Percentiles rank a stretch among this genome's conserved stretches.
Conservation (phyloP, 1,139 yeast species). For the Hyphopichia khmerensis region DNA sequence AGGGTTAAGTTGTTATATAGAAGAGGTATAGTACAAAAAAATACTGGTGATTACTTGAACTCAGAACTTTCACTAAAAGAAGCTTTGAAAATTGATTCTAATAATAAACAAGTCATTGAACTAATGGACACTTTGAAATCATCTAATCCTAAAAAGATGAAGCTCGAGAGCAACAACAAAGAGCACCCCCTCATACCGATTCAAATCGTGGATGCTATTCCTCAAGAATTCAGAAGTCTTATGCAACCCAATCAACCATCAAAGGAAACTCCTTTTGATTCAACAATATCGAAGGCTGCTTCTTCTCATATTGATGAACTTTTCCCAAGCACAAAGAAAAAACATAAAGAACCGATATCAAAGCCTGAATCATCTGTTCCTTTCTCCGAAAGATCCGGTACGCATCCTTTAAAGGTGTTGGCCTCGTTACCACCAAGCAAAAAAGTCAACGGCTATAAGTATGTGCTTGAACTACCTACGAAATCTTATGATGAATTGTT, state of each 20-base stretch:
- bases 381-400: slow-evolving; percentile 26
- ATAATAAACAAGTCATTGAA: slow-evolving; percentile 34
- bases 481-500: slow-evolving; percentile 34
- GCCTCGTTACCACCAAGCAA: slow-evolving; percentile 24
- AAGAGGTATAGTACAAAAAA: slow-evolving; percentile 46
- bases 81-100: slow-evolving; percentile 48
- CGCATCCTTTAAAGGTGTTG: slow-evolving; percentile 29
- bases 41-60: slow-evolving; percentile 25
- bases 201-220: slow-evolving; percentile 45
- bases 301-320: slow-evolving; percentile 14
- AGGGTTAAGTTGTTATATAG: slow-evolving; percentile 58
- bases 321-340: slow-evolving; percentile 6
- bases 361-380: slow-evolving; percentile 4
- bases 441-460: slow-evolving; percentile 36
- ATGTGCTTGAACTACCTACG: slow-evolving; percentile 34
- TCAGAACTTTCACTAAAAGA: slow-evolving; percentile 37
- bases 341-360: neutral
- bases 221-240: slow-evolving; percentile 29
- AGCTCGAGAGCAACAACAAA: slow-evolving; percentile 8
- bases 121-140: slow-evolving; percentile 15
- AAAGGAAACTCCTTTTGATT: neutral
- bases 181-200: slow-evolving; percentile 31
- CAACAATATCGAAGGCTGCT: slow-evolving; percentile 4
- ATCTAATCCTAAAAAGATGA: slow-evolving; percentile 12
- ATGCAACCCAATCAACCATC: neutral